Percentiles rank a stretch among this genome's conserved stretches.
Conservation (phyloP, 129 eudicot species). For the Gnaphalium uliginosum region DNA sequence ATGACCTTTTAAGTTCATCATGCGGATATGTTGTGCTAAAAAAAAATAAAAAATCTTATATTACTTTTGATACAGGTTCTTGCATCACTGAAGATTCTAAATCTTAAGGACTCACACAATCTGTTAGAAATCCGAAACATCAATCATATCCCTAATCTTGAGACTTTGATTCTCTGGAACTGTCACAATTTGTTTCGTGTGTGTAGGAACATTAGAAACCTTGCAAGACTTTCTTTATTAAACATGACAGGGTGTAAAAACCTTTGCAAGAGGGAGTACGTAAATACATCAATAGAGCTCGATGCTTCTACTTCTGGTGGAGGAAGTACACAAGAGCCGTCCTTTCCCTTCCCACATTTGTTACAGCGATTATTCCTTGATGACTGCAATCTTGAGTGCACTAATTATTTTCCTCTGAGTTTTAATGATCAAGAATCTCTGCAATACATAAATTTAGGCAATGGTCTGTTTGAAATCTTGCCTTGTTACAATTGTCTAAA, state of each 20-base stretch:
- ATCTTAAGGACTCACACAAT: slow-evolving; percentile 12
- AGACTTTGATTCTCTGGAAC: slow-evolving; percentile 22
- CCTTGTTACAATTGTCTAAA: slow-evolving; percentile 20
- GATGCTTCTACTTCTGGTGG: background rate
- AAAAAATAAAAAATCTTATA: too few relatives aligned
- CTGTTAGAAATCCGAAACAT: background rate
- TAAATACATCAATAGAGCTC: background rate
- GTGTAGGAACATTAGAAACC: background rate
- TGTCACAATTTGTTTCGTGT: slow-evolving; percentile 1
- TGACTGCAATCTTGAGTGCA: slow-evolving; percentile 1
- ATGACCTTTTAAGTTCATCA: background rate
- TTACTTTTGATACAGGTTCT: slow-evolving; percentile 1
- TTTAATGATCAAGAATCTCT: background rate
- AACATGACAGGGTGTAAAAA: slow-evolving; percentile 17
- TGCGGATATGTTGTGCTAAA: background rate
- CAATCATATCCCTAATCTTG: slow-evolving; percentile 11
- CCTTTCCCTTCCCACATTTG: slow-evolving; percentile 18
- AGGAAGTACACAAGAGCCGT: background rate
- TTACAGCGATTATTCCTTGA: slow-evolving; percentile 14
- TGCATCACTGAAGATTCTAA: slow-evolving; percentile 10
- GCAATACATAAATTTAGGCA: slow-evolving; percentile 20
- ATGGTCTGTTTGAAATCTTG: slow-evolving; percentile 1
- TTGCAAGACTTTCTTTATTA: background rate
- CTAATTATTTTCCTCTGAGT: background rate
- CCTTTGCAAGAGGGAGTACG: background rate